Evolutionary conservation across 208 protist genomes (phyloP).

Genomic region (Strigomonas culicis): DNA sequence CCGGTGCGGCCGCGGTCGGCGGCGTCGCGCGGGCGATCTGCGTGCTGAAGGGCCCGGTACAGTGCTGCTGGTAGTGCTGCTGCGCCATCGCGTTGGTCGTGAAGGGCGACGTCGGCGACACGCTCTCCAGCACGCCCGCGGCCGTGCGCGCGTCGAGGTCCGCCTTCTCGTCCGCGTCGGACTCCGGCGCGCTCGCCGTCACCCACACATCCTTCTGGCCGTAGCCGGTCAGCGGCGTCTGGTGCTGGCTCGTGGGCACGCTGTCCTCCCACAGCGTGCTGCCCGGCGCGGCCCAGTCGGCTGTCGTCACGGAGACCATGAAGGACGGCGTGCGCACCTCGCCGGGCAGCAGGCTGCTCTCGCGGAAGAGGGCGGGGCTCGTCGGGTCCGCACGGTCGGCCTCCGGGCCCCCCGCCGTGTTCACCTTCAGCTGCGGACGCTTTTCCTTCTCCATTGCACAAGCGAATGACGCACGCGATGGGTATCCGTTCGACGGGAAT

Average conservation of each 20-base stretch:
- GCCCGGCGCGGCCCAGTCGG: slow-evolving; percentile 56
- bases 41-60: background rate
- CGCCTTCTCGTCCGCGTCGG: slow-evolving; percentile 12
- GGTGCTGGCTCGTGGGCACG: slow-evolving; percentile 12
- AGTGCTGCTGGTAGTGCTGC: slow-evolving; percentile 1
- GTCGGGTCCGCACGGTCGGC: background rate
- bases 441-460: slow-evolving; percentile 14
- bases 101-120: background rate
- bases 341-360: slow-evolving; percentile 53
- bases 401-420: background rate
- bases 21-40: background rate
- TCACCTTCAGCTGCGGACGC: slow-evolving; percentile 10
- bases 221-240: slow-evolving; percentile 38
- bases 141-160: slow-evolving; percentile 1
- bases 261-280: slow-evolving; percentile 48
- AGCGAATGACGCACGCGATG: background rate
- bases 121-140: background rate
- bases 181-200: slow-evolving; percentile 19
- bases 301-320: slow-evolving; percentile 18
- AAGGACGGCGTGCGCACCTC: slow-evolving; percentile 52
- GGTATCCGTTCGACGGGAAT: too few relatives aligned
- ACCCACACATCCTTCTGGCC: slow-evolving; percentile 30
- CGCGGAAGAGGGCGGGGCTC: slow-evolving; percentile 14
- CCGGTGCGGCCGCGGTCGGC: slow-evolving; percentile 11
- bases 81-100: background rate